Base-by-base conservation (phyloP, 495 filamentous ascomycete genomes). In the Talaromyces trachyspermus region DNA sequence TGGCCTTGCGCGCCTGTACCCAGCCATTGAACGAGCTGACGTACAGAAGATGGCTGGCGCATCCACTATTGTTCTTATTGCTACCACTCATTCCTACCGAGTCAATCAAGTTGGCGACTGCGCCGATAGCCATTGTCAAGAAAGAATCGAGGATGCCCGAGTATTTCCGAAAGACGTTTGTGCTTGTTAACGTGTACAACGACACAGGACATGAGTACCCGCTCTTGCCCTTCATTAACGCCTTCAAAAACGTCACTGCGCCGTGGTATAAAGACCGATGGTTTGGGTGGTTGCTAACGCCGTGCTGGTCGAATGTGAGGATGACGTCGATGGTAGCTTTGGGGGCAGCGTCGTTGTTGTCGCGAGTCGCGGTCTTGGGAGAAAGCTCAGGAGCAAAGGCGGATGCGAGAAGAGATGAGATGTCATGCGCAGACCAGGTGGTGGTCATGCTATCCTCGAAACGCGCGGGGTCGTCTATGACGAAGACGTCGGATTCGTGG, bases 261-360 rank as follows among this genome's bases (percentile, higher is more conserved):
- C 91, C 92, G 55, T 86, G 75, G 59, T 88, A 88, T 0, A 95
- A 78, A 2, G 86, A 85, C 36, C 85, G 85, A 65, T 98, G 92
- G 65, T 98, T 98, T 10, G 87, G 84, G 63, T 98, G 92, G 30
- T 75, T 73, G 46, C 87, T 94, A 17, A 98, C 71, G 26, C 92
- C 92, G 52, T 66, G 33, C 11, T 62, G 53, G 66, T 98, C 92
- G 62, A 98, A 98, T 6, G 92, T 97, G 43, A 98, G 71, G 49
- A 97, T 73, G 23, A 80, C 75, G 60, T 95, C 87, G 55, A 95
- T 86, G 7, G 77, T 78, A 2, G 82, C 78, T 2, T 65, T 72
- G 3, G 78, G 79, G 6, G 66, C 58, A 33, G 36, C 38, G 55
- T 60, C 47, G 41, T n/a, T n/a, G n/a, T n/a, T n/a, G n/a, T 55